These are phyloP conservation scores for Neonothopanus nambi DNA, from an alignment of 1,284 basidiomycete species.

Conservation along the genomic window DNA sequence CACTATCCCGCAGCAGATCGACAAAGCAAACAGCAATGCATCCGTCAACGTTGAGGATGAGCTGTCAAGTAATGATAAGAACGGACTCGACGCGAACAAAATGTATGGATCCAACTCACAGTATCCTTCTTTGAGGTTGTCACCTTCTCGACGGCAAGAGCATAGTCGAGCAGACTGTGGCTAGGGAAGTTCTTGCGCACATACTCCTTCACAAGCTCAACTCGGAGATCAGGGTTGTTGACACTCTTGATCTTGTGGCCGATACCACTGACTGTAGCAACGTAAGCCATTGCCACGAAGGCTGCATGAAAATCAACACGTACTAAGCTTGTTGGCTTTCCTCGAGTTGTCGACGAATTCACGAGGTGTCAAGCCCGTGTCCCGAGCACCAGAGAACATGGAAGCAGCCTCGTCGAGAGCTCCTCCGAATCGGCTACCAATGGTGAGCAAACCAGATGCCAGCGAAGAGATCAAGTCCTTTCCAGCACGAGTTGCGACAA, in stretches of 20 bases:
- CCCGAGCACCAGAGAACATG: conserved; percentile 92
- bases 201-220: conserved; percentile 98
- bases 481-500: conserved; percentile 97
- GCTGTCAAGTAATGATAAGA: conserved; percentile 32
- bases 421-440: conserved; percentile 96
- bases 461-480: conserved; percentile 98
- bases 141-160: conserved; percentile 97
- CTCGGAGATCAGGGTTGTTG: conserved; percentile 96
- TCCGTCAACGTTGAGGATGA: conserved; percentile 96
- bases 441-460: conserved; percentile 94
- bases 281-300: conserved; percentile 6
- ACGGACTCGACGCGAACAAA: conserved; percentile 17
- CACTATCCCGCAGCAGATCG: conserved; percentile 89
- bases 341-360: conserved; percentile 98
- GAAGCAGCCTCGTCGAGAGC: conserved; percentile 97
- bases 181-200: conserved; percentile 95
- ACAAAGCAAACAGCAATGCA: conserved; percentile 99
- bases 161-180: conserved; percentile 92
- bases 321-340: conserved; percentile 94
- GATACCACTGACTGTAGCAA: conserved; percentile 83
- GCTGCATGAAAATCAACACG: conserved; percentile 31
- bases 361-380: conserved; percentile 90
- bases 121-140: conserved; percentile 98
- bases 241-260: conserved; percentile 99
- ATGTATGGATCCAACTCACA: conserved; percentile 41